Evolutionary conservation across 2,329 filamentous ascomycete genomes (phyloP).

Genomic region (Penicillium frequentans): DNA sequence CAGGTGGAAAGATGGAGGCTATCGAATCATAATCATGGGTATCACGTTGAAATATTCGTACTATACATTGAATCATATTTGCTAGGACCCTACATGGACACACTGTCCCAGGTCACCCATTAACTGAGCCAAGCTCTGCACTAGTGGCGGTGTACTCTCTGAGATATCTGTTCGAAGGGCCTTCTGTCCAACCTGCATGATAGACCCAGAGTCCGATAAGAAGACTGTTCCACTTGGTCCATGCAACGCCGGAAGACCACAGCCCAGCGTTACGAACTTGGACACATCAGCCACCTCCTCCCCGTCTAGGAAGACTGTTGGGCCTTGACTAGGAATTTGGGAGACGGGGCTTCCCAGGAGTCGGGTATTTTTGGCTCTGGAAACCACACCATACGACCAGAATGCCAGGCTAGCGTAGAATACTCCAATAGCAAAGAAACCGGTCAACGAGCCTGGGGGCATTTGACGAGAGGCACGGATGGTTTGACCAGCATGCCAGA

Average conservation of each 20-base stretch:
- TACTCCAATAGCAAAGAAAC: constrained; percentile 67
- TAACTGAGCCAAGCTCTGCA: constrained; percentile 66
- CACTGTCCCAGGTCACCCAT: constrained; percentile 41
- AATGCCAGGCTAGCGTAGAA: constrained; percentile 69
- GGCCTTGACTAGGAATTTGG: constrained; percentile 12
- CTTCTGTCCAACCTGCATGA: constrained; percentile 60
- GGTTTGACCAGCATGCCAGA: constrained; percentile 70
- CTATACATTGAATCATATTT: constrained; percentile 7
- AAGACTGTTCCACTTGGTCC: constrained; percentile 33
- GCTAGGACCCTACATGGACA: not conserved
- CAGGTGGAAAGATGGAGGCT: not conserved
- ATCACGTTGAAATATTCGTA: not conserved
- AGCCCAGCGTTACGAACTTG: constrained; percentile 59
- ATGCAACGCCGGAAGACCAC: constrained; percentile 55
- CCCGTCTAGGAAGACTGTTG: constrained; percentile 57
- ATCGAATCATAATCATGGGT: not conserved
- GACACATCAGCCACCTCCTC: constrained; percentile 54
- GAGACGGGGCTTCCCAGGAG: constrained; percentile 24
- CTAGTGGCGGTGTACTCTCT: constrained; percentile 58
- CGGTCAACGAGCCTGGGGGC: constrained; percentile 56
- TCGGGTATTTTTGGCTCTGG: constrained; percentile 41
- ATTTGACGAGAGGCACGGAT: constrained; percentile 60
- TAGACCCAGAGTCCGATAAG: constrained; percentile 57
- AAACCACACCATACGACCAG: constrained; percentile 68
- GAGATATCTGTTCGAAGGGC: constrained; percentile 58